Percentiles rank a stretch among this genome's conserved stretches.
These are phyloP conservation scores for Botryosphaeria dothidea DNA, from an alignment of 2,329 filamentous ascomycete species.

Conservation along the genomic window DNA sequence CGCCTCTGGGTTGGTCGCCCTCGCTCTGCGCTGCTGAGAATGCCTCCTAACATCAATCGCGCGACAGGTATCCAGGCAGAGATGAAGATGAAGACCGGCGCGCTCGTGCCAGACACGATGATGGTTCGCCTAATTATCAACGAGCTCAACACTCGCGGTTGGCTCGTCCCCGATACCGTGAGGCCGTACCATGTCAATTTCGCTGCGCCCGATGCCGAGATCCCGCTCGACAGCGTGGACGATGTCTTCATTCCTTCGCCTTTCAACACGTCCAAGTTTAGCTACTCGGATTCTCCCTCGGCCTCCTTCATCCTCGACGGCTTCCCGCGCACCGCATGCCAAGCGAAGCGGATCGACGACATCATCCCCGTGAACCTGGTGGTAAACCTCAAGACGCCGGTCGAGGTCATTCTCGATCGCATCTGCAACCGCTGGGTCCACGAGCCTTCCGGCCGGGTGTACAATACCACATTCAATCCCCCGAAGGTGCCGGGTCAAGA, in stretches of 20 bases:
- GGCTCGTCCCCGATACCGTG: slow-evolving; percentile 62
- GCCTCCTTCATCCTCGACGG: slow-evolving; percentile 96
- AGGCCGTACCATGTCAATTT: slow-evolving; percentile 49
- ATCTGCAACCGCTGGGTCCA: slow-evolving; percentile 95
- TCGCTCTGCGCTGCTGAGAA: neutral
- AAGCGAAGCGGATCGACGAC: slow-evolving; percentile 75
- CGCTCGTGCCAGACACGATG: slow-evolving; percentile 86
- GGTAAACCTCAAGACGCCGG: slow-evolving; percentile 81
- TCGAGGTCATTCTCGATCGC: slow-evolving; percentile 81
- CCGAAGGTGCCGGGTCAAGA: slow-evolving; percentile 79
- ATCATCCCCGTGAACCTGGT: slow-evolving; percentile 95
- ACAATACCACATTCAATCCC: slow-evolving; percentile 91
- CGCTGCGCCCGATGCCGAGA: slow-evolving; percentile 30
- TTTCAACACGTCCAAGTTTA: slow-evolving; percentile 40
- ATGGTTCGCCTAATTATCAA: slow-evolving; percentile 91
- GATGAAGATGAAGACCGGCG: slow-evolving; percentile 80
- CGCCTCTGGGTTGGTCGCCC: slow-evolving; percentile 69
- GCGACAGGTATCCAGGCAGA: slow-evolving; percentile 82
- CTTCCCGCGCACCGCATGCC: slow-evolving; percentile 83
- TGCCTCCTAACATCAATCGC: neutral
- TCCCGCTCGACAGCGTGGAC: slow-evolving; percentile 33
- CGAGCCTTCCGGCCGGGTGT: slow-evolving; percentile 84
- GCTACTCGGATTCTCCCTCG: slow-evolving; percentile 65
- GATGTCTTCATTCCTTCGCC: slow-evolving; percentile 44
- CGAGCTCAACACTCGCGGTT: slow-evolving; percentile 81